These are phyloP conservation scores for thale cress (Arabidopsis thaliana) DNA, from an alignment of 345 rosid species.

Conservation along the genomic window TAIR10.1 NC_003071.7:13983001-13983500, in stretches of 20 bases:
- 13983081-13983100: constrained; percentile 11
- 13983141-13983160: constrained; percentile 90
- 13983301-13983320: constrained; percentile 8
- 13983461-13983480: constrained; percentile 37
- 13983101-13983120: constrained; percentile 71
- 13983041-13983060: neutral
- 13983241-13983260: constrained; percentile 99
- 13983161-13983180: constrained; percentile 80
- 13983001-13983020: constrained; percentile 43
- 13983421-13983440: constrained; percentile 38
- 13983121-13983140: constrained; percentile 82
- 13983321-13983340: constrained; percentile 26
- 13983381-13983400: constrained; percentile 19
- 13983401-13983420: constrained; percentile 31
- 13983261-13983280: constrained; percentile 85
- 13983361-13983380: constrained; percentile 39
- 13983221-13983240: constrained; percentile 92
- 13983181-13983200: constrained; percentile 93
- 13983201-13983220: constrained; percentile 97
- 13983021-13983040: constrained; percentile 6
- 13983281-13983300: constrained; percentile 31
- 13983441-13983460: constrained; percentile 11
- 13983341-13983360: constrained; percentile 30
- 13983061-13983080: constrained; percentile 14
- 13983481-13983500: constrained; percentile 1